phyloP scores from a whole-genome alignment of 2,329 filamentous ascomycete genomes.

The Pseudogymnoascus sp. region DNA sequence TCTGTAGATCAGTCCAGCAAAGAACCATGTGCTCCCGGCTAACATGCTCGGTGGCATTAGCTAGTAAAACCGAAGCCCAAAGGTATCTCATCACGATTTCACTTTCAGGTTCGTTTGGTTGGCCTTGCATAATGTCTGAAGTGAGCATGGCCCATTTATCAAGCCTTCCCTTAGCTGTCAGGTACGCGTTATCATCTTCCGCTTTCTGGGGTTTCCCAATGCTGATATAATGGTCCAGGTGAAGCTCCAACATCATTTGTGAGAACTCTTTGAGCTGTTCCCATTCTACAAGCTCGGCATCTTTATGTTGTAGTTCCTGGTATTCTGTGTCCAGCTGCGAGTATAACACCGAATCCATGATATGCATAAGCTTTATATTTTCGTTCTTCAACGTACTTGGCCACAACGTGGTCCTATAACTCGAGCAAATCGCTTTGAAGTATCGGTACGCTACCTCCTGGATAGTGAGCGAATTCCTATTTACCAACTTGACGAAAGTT shows the following conservation, averaged over 20 bases:
- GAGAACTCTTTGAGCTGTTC: conserved; percentile 41
- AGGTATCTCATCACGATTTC: conserved; percentile 52
- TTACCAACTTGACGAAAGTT: conserved; percentile 43
- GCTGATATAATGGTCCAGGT: conserved; percentile 58
- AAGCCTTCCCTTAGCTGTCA: conserved; percentile 50
- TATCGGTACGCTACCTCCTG: conserved; percentile 55
- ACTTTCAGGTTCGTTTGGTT: conserved; percentile 20
- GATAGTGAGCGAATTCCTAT: conserved; percentile 45
- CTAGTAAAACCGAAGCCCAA: conserved; percentile 58
- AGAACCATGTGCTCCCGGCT: conserved; percentile 52
- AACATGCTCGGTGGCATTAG: conserved; percentile 48
- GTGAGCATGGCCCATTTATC: conserved; percentile 53
- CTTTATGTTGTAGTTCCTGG: conserved; percentile 2
- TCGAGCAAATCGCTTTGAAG: conserved; percentile 42
- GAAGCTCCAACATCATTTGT: conserved; percentile 58
- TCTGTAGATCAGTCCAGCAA: conserved; percentile 57
- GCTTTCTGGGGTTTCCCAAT: conserved; percentile 54
- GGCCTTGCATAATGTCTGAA: conserved; percentile 40
- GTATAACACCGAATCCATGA: conserved; percentile 44
- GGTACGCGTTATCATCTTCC: conserved; percentile 42
- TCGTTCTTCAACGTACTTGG: conserved; percentile 49
- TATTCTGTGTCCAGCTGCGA: conserved; percentile 36
- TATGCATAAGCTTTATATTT: conserved; percentile 45
- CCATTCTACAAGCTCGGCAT: conserved; percentile 11
- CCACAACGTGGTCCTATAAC: conserved; percentile 51